Evolutionary conservation across 495 filamentous ascomycete genomes (phyloP).

Genomic region (Penicillium verhagenii): DNA sequence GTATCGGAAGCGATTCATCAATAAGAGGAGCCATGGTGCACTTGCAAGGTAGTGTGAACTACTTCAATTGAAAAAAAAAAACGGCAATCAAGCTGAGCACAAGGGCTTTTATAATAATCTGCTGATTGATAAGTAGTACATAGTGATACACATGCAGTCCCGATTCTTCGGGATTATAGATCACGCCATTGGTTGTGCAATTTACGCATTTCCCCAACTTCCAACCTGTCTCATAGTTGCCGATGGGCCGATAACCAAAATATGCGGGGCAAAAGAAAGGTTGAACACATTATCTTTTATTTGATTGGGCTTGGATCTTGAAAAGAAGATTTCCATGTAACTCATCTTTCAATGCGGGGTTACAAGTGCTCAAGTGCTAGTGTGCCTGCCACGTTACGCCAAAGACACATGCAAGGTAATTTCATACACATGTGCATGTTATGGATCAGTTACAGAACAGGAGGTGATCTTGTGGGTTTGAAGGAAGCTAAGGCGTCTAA

Average conservation of each 20-base stretch:
- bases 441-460: too few species aligned
- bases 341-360: background rate
- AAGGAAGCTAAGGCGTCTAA: background rate
- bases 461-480: too few species aligned
- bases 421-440: too few species aligned
- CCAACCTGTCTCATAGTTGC: background rate
- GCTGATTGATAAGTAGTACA: background rate
- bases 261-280: background rate
- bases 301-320: too few species aligned
- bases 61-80: background rate
- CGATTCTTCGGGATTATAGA: background rate
- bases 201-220: background rate
- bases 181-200: background rate
- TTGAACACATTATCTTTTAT: background rate
- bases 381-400: too few species aligned
- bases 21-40: conserved; percentile 13
- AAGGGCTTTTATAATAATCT: background rate
- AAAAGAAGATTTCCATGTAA: background rate
- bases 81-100: background rate
- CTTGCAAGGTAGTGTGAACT: background rate
- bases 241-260: background rate
- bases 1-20: conserved; percentile 10
- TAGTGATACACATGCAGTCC: too few species aligned
- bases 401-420: too few species aligned
- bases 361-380: background rate